Base-by-base conservation (phyloP, 2,329 filamentous ascomycete species). In the Capronia americana region DNA sequence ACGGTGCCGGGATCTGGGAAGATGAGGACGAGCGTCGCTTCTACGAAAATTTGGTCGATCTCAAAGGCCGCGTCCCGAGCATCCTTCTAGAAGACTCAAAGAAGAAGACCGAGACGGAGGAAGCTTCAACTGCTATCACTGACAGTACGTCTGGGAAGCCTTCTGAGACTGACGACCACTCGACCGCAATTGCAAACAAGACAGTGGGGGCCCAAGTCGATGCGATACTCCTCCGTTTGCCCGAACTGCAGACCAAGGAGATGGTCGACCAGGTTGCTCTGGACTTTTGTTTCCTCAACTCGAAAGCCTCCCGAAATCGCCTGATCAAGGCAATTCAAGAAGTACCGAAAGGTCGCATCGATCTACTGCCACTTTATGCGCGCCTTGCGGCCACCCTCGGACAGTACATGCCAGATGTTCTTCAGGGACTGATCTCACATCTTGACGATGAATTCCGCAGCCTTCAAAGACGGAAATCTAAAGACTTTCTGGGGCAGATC, bases 261-360 rank as follows among this genome's bases (percentile, higher is more conserved):
- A 84, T 88, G 58, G 92, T 97, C 62, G 95, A 99, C 75, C 90
- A 97, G 77, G 89, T 92, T 55, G 95, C 96, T 7, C 90, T 97
- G 68, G 94, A 98, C 75, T 99, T 99, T 76, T 98, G 95, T 80
- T 99, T 97, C 75, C 84, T 99, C 66, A 99, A 99, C 77, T 99
- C 95, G 0, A 99, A 99, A 76, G 95, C 95, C 10, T 99, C 96
- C 0, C 89, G 96, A 34, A 99, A 99, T 77, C 88, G 95, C 57
- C 85, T 99, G 2, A 86, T 98, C 76, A 98, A 97, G 78, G 92
- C 93, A 32, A 83, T 99, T 54, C 94, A 96, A 55, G 95, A 99
- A 71, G 90, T 98, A 14, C 95, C 95, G 3, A 98, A 97, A 77
- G 94, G 94, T 23, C 90, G 95, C 44, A 91, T 92, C 61, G 95